Conservation (phyloP, 768 basidiomycete genomes). For the Tephrocybe sp. region DNA sequence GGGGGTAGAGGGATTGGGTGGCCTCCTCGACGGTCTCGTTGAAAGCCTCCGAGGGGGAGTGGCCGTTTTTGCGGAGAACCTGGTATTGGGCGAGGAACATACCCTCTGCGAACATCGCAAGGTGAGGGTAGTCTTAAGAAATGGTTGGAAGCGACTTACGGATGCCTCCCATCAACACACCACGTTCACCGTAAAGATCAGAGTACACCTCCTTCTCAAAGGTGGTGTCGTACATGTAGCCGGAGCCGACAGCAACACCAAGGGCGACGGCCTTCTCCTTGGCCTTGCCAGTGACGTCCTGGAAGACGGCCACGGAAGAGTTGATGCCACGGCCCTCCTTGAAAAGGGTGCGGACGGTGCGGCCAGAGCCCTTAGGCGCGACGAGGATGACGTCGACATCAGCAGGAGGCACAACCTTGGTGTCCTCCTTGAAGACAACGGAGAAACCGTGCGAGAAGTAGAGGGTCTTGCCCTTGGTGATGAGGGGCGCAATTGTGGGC, state of each 20-base stretch:
- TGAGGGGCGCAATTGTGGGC: conserved; percentile 85
- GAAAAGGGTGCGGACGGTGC: conserved; percentile 99
- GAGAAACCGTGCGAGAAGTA: conserved; percentile 99
- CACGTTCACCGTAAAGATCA: conserved; percentile 98
- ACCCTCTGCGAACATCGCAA: no score
- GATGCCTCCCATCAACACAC: conserved; percentile 98
- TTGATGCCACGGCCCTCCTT: conserved; percentile 99
- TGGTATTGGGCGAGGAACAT: conserved; percentile 99
- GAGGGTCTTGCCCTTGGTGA: conserved; percentile 99
- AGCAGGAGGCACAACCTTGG: conserved; percentile 84
- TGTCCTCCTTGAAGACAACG: conserved; percentile 96
- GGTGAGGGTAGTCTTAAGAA: no score
- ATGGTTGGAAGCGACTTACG: conserved; percentile 57
- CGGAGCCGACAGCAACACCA: conserved; percentile 92
- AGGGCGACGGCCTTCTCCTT: conserved; percentile 96
- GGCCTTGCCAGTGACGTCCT: conserved; percentile 97
- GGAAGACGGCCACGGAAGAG: conserved; percentile 91
- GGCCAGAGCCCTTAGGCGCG: conserved; percentile 97
- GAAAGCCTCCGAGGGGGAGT: conserved; percentile 97
- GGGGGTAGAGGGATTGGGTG: conserved; percentile 96
- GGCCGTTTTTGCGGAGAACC: conserved; percentile 94
- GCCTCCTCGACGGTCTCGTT: conserved; percentile 99
- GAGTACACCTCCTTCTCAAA: conserved; percentile 99
- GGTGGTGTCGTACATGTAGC: conserved; percentile 98
- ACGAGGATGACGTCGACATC: conserved; percentile 99